Evolutionary conservation across 2,329 filamentous ascomycete species (phyloP), one percentile per base, ranked within the genome.

Genomic region (Coniochaeta ligniaria): DNA sequence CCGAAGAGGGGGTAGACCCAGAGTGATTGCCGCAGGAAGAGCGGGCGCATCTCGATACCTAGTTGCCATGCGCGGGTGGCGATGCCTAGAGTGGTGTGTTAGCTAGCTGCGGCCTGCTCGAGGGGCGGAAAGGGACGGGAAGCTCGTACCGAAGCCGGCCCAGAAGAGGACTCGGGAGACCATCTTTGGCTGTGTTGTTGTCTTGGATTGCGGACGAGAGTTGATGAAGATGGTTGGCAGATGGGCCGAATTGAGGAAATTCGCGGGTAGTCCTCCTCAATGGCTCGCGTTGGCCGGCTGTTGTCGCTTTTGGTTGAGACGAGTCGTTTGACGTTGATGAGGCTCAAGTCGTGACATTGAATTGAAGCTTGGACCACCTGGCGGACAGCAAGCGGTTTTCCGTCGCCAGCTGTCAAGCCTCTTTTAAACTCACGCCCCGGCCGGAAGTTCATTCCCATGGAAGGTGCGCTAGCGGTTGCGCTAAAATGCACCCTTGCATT

Each of bases 1-100:
- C 88, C 93, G 77, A 95, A 99, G 68, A 94, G 78, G 60, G 95
- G 95, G 80, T 96, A 99, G 58, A 87, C 92, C 90, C 92, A 96
- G 71, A 96, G 85, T 60, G 89, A 90, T 73, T 89, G 83, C 71
- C 83, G 86, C 78, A 89, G 88, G 83, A 98, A 91, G 76, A 97
- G 88, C 59, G 94, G 95, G 64, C 93, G 92, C 92, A 96, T 96
- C 81, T 99, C 92, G 75, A 99, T 95, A 72, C 94, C 95, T 74
- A 99, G 88, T 78, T 98, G 95, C 91, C 93, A 97, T 77, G 95
- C 85, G 70, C 94, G 91, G 72, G 93, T 89, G 73, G 90, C 92
- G 70, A 97, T 79, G 82, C 95, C 95, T 99, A 69, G 62, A 5
- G 28, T 9, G 38, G 52, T 16, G 61, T 55, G 6, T 26, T 24